Conservation (phyloP, 2,329 filamentous ascomycete genomes). For the Phoma sp. region DNA sequence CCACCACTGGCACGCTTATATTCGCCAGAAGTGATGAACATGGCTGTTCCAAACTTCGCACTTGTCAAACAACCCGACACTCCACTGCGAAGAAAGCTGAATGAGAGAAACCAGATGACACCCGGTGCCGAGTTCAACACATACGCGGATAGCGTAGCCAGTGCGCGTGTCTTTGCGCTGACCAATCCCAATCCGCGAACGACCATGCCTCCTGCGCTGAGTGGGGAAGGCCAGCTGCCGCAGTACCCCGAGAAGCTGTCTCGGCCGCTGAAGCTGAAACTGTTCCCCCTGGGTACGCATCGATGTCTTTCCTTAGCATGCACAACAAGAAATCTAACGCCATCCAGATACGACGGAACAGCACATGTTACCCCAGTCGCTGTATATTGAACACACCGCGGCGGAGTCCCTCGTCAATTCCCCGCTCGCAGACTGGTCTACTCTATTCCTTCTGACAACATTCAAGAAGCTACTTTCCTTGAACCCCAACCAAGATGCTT, state of each 20-base stretch:
- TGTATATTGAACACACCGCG: slow-evolving; percentile 42
- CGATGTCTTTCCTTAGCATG: background rate
- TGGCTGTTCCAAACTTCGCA: slow-evolving; percentile 44
- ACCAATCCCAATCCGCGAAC: slow-evolving; percentile 68
- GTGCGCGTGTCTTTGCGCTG: slow-evolving; percentile 57
- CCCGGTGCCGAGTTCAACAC: slow-evolving; percentile 95
- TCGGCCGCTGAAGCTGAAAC: slow-evolving; percentile 51
- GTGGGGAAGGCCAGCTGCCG: slow-evolving; percentile 44
- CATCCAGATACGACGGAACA: slow-evolving; percentile 53
- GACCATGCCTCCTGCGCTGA: slow-evolving; percentile 75
- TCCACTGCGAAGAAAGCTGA: slow-evolving; percentile 40
- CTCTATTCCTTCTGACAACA: slow-evolving; percentile 54
- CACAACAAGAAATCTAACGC: slow-evolving; percentile 6
- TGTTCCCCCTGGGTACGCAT: slow-evolving; percentile 54
- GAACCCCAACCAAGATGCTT: slow-evolving; percentile 42
- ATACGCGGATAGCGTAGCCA: slow-evolving; percentile 73
- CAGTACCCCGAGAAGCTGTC: slow-evolving; percentile 53
- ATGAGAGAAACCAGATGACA: slow-evolving; percentile 59
- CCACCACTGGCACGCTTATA: slow-evolving; percentile 30
- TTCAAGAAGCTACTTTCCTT: slow-evolving; percentile 55
- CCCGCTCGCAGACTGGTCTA: slow-evolving; percentile 55
- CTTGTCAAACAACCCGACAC: slow-evolving; percentile 49
- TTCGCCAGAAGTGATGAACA: slow-evolving; percentile 20
- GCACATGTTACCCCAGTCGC: slow-evolving; percentile 51
- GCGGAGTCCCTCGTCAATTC: slow-evolving; percentile 38